These are phyloP conservation scores for Parastagonospora nodorum DNA, from an alignment of 2,329 filamentous ascomycete genomes.

Conservation along the genomic window DNA sequence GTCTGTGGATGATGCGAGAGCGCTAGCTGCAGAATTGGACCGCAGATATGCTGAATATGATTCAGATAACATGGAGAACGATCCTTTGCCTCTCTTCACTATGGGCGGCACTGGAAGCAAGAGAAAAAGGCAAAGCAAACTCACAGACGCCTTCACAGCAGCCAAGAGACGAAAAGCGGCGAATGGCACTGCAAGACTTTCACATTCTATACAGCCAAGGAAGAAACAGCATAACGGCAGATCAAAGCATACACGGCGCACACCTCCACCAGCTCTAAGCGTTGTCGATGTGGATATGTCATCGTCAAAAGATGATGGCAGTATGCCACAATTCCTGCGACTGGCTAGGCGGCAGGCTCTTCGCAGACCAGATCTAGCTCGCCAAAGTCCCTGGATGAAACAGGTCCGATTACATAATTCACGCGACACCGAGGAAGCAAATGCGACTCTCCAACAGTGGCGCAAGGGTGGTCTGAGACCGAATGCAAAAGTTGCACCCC, in stretches of 20 bases:
- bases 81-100: conserved; percentile 48
- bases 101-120: conserved; percentile 25
- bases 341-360: conserved; percentile 60
- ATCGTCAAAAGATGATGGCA: conserved; percentile 23
- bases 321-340: conserved; percentile 60
- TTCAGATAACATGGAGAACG: conserved; percentile 51
- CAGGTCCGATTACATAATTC: conserved; percentile 57
- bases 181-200: conserved; percentile 3
- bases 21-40: conserved; percentile 32
- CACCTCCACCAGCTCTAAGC: conserved; percentile 46
- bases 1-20: conserved; percentile 20
- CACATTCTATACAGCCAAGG: background rate
- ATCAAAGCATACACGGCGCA: conserved; percentile 14
- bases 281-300: conserved; percentile 57
- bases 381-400: conserved; percentile 59
- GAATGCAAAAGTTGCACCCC: conserved; percentile 7
- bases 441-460: conserved; percentile 57
- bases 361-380: conserved; percentile 53
- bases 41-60: conserved; percentile 31
- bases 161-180: conserved; percentile 20
- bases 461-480: conserved; percentile 48
- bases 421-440: conserved; percentile 61
- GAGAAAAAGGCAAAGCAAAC: conserved; percentile 45
- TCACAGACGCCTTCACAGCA: conserved; percentile 42
- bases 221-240: conserved; percentile 10